A percentile compares a stretch with the other conserved stretches of the same genome.
Evolutionary conservation across 2,329 filamentous ascomycete genomes (phyloP).

Genomic region (Fusarium tuaranense): DNA sequence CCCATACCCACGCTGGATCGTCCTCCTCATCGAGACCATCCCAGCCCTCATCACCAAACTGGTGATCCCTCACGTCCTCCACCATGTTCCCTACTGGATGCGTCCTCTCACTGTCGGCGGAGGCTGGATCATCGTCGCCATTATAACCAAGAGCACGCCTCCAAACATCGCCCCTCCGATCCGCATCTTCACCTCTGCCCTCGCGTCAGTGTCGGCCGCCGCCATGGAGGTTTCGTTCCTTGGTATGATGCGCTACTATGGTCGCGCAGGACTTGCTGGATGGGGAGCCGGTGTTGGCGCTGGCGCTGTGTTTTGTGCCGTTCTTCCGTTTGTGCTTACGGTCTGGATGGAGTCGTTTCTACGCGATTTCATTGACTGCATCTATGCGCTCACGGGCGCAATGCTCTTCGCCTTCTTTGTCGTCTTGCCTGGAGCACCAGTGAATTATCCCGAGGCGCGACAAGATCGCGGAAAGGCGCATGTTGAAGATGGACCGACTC

Average conservation of each 20-base stretch:
- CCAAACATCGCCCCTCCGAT: constrained; percentile 49
- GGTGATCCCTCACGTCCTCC: constrained; percentile 44
- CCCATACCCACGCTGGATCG: constrained; percentile 47
- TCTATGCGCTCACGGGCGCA: constrained; percentile 42
- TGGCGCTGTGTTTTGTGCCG: constrained; percentile 44
- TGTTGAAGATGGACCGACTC: constrained; percentile 41
- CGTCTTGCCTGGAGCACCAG: constrained; percentile 42
- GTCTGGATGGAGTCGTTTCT: constrained; percentile 43
- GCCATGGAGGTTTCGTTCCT: constrained; percentile 49
- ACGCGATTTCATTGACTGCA: constrained; percentile 44
- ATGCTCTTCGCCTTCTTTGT: constrained; percentile 46
- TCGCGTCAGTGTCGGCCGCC: constrained; percentile 47
- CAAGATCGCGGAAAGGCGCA: constrained; percentile 24
- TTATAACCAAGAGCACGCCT: constrained; percentile 45
- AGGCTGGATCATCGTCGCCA: constrained; percentile 46
- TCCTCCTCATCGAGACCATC: constrained; percentile 48
- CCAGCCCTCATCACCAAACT: constrained; percentile 48
- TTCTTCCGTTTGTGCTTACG: constrained; percentile 47
- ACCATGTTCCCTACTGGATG: constrained; percentile 44
- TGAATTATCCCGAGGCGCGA: constrained; percentile 36
- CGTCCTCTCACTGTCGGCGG: constrained; percentile 43
- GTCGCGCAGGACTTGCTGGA: constrained; percentile 47
- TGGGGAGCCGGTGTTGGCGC: constrained; percentile 52
- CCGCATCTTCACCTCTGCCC: constrained; percentile 44
- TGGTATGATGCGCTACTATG: constrained; percentile 46